A percentile compares a stretch with the other conserved stretches of the same genome.
Conservation (phyloP, 2,329 filamentous ascomycete genomes). For the Ascocoryne sarcoides region DNA sequence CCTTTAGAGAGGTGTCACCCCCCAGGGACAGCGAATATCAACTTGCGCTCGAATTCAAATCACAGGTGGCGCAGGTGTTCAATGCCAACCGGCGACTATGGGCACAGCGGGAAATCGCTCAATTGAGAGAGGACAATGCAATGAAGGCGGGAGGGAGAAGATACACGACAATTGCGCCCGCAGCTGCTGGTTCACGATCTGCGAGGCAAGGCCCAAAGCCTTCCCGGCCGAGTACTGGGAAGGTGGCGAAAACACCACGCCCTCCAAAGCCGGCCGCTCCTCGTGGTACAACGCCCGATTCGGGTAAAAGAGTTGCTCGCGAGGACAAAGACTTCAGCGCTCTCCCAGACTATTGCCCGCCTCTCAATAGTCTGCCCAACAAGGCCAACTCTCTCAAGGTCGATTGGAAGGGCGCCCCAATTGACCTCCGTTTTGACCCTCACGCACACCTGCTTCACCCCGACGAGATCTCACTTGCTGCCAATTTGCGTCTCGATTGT, state of each 20-base stretch:
- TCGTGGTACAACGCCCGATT: constrained; percentile 24
- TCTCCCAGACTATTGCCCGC: constrained; percentile 65
- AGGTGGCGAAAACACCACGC: constrained; percentile 6
- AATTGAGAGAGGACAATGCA: constrained; percentile 21
- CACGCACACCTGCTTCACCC: constrained; percentile 63
- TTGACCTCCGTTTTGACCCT: constrained; percentile 67
- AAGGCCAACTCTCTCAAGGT: constrained; percentile 68
- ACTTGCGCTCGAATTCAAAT: constrained; percentile 43
- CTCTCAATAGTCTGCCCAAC: constrained; percentile 53
- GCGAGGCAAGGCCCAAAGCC: constrained; percentile 7
- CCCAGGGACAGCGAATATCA: constrained; percentile 46
- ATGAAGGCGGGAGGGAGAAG: constrained; percentile 15
- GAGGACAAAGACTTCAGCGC: constrained; percentile 75
- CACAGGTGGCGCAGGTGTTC: constrained; percentile 37
- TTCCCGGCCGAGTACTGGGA: background rate
- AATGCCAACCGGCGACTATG: constrained; percentile 21
- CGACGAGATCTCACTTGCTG: constrained; percentile 68
- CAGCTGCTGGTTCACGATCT: constrained; percentile 8
- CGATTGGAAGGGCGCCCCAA: constrained; percentile 75
- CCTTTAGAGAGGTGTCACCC: constrained; percentile 37
- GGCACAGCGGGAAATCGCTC: constrained; percentile 21
- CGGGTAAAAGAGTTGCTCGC: constrained; percentile 49
- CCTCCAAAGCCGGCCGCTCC: constrained; percentile 7
- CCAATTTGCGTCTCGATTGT: constrained; percentile 72
- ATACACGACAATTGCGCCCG: constrained; percentile 25